Percentiles rank a stretch among this genome's conserved stretches.
phyloP scores from a whole-genome alignment of 2,329 filamentous ascomycete species.

The Ploettnerulaceae sp. region DNA sequence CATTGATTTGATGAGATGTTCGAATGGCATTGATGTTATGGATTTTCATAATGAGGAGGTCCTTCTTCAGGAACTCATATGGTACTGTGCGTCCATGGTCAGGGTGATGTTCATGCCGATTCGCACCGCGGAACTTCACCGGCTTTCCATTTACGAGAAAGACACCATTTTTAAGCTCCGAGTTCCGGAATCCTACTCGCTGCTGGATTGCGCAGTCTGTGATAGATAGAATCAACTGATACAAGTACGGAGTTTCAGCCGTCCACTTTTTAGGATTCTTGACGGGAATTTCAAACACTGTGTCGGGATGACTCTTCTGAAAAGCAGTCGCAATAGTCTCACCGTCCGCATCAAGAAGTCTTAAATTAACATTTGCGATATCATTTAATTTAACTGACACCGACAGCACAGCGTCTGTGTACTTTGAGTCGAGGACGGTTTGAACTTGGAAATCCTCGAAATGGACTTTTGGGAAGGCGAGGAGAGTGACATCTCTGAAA shows the following conservation, averaged over 20 bases:
- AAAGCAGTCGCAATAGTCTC: constrained; percentile 32
- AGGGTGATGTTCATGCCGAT: constrained; percentile 66
- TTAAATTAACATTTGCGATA: constrained; percentile 35
- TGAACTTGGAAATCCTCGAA: constrained; percentile 51
- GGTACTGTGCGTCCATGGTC: constrained; percentile 48
- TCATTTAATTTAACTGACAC: constrained; percentile 43
- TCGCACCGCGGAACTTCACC: constrained; percentile 50
- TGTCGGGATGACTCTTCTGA: constrained; percentile 9
- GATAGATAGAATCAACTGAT: constrained; percentile 44
- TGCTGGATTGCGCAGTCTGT: constrained; percentile 34
- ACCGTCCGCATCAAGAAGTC: constrained; percentile 43
- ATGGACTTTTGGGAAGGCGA: constrained; percentile 43
- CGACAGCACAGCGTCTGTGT: constrained; percentile 46
- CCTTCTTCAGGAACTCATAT: constrained; percentile 44
- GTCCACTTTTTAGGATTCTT: constrained; percentile 59
- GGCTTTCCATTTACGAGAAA: constrained; percentile 49
- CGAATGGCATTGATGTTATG: constrained; percentile 66
- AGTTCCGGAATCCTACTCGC: constrained; percentile 48
- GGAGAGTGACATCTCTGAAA: constrained; percentile 49
- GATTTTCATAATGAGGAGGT: constrained; percentile 50
- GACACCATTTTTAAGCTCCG: constrained; percentile 47
- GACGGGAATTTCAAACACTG: constrained; percentile 36
- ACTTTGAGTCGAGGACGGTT: constrained; percentile 47
- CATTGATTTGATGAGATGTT: constrained; percentile 62
- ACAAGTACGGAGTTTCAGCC: constrained; percentile 60